Evolutionary conservation across 2,329 filamentous ascomycete genomes (phyloP), one percentile per base, ranked within the genome.

Genomic region (Aureobasidium vineae): DNA sequence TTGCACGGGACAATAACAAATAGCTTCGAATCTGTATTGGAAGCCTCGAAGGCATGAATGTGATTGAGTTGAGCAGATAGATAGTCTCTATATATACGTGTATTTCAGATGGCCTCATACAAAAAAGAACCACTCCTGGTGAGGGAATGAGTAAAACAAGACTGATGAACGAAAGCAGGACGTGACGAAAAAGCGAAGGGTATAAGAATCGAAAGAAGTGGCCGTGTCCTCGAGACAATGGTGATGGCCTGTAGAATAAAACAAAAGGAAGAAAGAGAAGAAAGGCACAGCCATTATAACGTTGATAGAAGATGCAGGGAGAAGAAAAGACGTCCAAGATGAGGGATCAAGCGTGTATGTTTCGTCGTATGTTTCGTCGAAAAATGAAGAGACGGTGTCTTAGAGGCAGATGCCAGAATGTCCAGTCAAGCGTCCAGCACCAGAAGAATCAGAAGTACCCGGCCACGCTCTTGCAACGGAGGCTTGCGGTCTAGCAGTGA

Each of bases 271-370:
- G 33, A 52, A 41, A 21, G 33, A 10, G 16, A 16, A 52, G 26
- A 33, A 63, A 49, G 57, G 57, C 26, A 43, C 57, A 26, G 57
- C 57, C 43, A 61, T 61, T 61, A 61, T 61, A 61, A 59, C 19
- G 19, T 49, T 45, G 57, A 33, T 61, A 49, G 19, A 21, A 26
- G 28, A 61, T 38, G 33, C 8, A 33, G n/a, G 40, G 2, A 21
- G 33, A 33, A 26, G n/a, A 40, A 31, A 21, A 28, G 21, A 19
- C 10, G 21, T 41, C 33, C 5, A 31, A 16, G 26, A 41, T 11
- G 45, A 38, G 21, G 28, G 21, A 23, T 28, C 45, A 23, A 49
- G 45, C 11, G 23, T 28, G 43, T 15, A 26, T 13, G 45, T 28
- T 49, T 28, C 13, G 11, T 6, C 38, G 43, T 15, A 26, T 13